Conservation (phyloP, 2,329 filamentous ascomycete species). For the Fusarium sp. region DNA sequence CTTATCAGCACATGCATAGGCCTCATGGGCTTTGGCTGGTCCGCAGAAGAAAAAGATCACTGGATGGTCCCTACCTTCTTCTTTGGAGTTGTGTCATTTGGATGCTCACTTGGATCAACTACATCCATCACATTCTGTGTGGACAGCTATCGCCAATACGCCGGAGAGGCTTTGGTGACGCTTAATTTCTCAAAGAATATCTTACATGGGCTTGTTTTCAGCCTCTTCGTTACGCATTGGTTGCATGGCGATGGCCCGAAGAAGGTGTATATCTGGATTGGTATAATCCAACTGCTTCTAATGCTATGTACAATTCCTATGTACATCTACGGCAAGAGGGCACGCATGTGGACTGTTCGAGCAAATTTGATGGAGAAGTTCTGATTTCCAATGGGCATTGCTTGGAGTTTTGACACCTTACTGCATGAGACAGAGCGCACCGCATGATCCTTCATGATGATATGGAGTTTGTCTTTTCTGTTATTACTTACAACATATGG, state of each 20-base stretch:
- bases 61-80: slow-evolving; percentile 96
- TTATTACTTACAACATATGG: background rate
- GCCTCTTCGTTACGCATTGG: slow-evolving; percentile 89
- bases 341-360: slow-evolving; percentile 92
- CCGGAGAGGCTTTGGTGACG: slow-evolving; percentile 92
- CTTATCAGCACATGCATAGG: slow-evolving; percentile 81
- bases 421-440: background rate
- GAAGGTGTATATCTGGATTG: slow-evolving; percentile 82
- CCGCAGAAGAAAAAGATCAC: slow-evolving; percentile 73
- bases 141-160: slow-evolving; percentile 92
- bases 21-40: slow-evolving; percentile 98
- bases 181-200: slow-evolving; percentile 96
- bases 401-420: slow-evolving; percentile 11
- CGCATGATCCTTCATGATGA: background rate
- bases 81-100: slow-evolving; percentile 91
- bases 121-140: slow-evolving; percentile 95
- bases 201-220: slow-evolving; percentile 88
- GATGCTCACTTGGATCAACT: slow-evolving; percentile 88
- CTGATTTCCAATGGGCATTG: slow-evolving; percentile 32
- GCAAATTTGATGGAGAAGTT: slow-evolving; percentile 87
- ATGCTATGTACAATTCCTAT: slow-evolving; percentile 84
- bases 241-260: slow-evolving; percentile 78
- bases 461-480: background rate
- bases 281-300: slow-evolving; percentile 82
- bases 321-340: slow-evolving; percentile 92